Conservation (phyloP, 169 alveolate species). For the Theileria annulata region DNA sequence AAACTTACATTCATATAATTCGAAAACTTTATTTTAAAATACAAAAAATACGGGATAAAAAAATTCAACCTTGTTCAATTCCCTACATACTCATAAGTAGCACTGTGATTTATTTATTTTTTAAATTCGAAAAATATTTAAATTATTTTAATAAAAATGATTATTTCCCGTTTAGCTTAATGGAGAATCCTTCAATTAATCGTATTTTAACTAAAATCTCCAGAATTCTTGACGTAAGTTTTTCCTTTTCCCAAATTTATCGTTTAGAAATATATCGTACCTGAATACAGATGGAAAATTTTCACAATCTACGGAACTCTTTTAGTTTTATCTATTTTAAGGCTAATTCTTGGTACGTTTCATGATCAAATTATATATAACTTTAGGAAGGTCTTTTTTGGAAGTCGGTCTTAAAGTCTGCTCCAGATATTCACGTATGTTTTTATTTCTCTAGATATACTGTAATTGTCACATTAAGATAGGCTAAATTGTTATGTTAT, state of each 20-base stretch:
- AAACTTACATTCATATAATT: slow-evolving; percentile 27
- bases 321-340: neutral
- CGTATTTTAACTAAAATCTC: neutral
- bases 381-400: slow-evolving; percentile 10
- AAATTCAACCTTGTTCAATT: neutral
- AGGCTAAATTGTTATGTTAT: neutral
- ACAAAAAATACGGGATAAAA: neutral
- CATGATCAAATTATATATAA: neutral
- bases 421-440: slow-evolving; percentile 7
- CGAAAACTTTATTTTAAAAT: neutral
- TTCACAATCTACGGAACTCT: neutral
- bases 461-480: neutral
- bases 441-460: neutral
- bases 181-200: neutral
- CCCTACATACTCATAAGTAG: neutral
- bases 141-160: neutral
- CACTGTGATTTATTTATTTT: neutral
- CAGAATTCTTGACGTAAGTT: neutral
- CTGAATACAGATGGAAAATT: neutral
- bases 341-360: neutral
- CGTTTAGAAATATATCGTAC: neutral
- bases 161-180: neutral
- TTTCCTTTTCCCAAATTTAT: neutral
- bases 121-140: neutral
- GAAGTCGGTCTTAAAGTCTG: neutral